Conservation (phyloP, 192 early-diverging fungal species). For the Oehlia diaphana region DNA sequence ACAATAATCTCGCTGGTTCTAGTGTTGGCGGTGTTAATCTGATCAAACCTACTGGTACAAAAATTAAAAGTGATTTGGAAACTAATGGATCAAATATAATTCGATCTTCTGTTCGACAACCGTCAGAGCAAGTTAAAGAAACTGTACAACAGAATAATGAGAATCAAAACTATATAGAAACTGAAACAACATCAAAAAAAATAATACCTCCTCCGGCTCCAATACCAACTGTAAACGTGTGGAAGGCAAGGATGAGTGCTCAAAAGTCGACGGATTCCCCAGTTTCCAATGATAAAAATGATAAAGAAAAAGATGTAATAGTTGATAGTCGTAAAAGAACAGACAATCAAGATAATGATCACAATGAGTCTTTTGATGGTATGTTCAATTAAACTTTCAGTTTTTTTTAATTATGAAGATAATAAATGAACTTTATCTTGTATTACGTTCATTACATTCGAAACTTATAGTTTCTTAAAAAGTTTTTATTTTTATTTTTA, state of each 20-base stretch:
- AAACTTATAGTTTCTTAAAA: no score
- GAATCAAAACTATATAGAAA: neutral
- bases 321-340: neutral
- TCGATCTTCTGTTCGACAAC: neutral
- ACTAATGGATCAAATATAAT: slow-evolving; percentile 1
- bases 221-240: slow-evolving; percentile 22
- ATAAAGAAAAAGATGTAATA: neutral
- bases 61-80: neutral
- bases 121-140: neutral
- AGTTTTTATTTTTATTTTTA: no score
- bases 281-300: neutral
- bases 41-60: slow-evolving; percentile 18
- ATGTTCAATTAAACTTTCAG: neutral
- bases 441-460: neutral
- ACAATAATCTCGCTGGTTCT: slow-evolving; percentile 3
- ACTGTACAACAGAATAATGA: neutral
- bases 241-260: slow-evolving; percentile 16
- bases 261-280: neutral
- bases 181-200: slow-evolving; percentile 9
- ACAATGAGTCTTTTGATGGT: slow-evolving; percentile 15
- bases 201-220: slow-evolving; percentile 17
- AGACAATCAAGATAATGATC: neutral
- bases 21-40: slow-evolving; percentile 15
- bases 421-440: neutral
- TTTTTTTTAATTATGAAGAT: neutral